Base-by-base conservation (phyloP, 1,139 yeast species). In the Magnusiomyces sp. region DNA sequence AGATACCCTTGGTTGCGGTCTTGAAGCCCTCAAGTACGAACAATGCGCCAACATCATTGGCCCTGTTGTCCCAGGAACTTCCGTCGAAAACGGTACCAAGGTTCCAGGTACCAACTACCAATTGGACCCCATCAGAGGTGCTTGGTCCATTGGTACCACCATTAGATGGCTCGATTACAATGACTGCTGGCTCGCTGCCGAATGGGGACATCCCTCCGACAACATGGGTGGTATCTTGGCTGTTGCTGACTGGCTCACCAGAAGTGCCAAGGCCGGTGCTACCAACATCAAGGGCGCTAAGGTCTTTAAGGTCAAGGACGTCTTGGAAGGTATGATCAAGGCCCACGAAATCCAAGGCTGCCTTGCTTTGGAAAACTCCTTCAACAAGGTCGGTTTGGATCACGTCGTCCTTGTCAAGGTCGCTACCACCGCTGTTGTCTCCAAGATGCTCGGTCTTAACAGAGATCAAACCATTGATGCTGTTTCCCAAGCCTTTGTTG, bases 201-300 rank as follows among this genome's bases (percentile, higher is more conserved):
- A 77, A 61, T 77, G 83, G 82, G 83, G 83, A 5, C 82, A 77
- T 61, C 82, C 82, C 29, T 74, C 80, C 19, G 83, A 77, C 60
- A 77, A 77, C 61, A 57, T 77, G 53, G 82, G 81, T 46, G 80
- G 80, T 46, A 77, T 77, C 52, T 63, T 77, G 27, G 79, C 82
- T 1, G 79, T 78, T 36, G 76, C 81, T 20, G 82, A 77, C 60
- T 72, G 76, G 69, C 68, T 75, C 55, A 74, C 79, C 46, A 70
- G 81, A 55, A 61, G 70, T 33, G 66, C 71, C 51, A 73, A 72
- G 60, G 71, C 73, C 31, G 67, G 71, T 39, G 63, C 63, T 39
- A 67, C 65, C 20, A 23, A 23, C 29, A 61, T 66, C 19, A 66
- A 66, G 49, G 76, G 72, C 23, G 70, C 70, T 47, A 65, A 67